These are phyloP conservation scores for Penicillium fimorum DNA, from an alignment of 495 filamentous ascomycete species.

Conservation along the genomic window DNA sequence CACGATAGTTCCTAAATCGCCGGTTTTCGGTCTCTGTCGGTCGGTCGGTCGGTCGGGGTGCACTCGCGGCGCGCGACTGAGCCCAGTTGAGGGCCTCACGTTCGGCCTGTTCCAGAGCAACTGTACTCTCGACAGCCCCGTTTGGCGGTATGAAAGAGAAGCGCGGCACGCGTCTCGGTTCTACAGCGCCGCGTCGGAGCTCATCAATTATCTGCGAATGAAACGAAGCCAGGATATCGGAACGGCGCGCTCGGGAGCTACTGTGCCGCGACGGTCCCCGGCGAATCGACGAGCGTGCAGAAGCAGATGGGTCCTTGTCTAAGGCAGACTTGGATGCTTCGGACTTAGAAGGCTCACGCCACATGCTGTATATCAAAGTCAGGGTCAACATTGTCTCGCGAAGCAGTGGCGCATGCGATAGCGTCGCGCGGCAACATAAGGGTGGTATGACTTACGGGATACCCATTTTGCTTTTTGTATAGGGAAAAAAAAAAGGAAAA, in stretches of 20 bases:
- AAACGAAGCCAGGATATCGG: conserved; percentile 32
- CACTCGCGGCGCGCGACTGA: conserved; percentile 16
- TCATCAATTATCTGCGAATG: conserved; percentile 45
- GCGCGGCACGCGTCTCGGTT: conserved; percentile 9
- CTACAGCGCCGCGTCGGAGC: conserved; percentile 40
- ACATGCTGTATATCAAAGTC: conserved; percentile 46
- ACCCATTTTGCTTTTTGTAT: conserved; percentile 57
- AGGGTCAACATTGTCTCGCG: conserved; percentile 29
- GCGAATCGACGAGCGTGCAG: conserved; percentile 70
- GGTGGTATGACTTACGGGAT: conserved; percentile 64
- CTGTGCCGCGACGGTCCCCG: conserved; percentile 37
- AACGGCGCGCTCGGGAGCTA: conserved; percentile 32
- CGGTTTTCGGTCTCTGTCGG: conserved; percentile 27
- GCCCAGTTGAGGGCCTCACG: conserved; percentile 28
- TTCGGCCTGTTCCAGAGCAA: conserved; percentile 34
- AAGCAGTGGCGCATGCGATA: conserved; percentile 33
- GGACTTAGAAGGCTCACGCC: conserved; percentile 50
- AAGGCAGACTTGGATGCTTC: conserved; percentile 55
- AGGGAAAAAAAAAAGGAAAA: background rate
- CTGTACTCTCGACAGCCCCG: conserved; percentile 30
- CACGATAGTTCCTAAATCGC: conserved; percentile 37
- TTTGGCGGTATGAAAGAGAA: conserved; percentile 32
- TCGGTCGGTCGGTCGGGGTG: conserved; percentile 30
- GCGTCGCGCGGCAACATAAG: conserved; percentile 14
- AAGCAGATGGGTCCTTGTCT: conserved; percentile 57